These are phyloP conservation scores for Penicillium pancosmium DNA, from an alignment of 495 filamentous ascomycete genomes.

Conservation along the genomic window DNA sequence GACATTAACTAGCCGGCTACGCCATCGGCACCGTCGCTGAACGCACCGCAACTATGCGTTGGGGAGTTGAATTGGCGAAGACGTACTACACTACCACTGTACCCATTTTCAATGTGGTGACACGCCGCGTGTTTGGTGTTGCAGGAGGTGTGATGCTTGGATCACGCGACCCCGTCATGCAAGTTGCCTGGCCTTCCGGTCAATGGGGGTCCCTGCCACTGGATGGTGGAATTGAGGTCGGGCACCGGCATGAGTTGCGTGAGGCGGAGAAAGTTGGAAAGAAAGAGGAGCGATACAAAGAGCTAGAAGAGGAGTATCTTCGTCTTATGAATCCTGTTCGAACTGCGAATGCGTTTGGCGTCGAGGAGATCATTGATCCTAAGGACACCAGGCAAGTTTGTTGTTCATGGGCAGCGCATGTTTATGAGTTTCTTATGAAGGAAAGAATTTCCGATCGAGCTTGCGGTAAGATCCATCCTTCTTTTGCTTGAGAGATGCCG, in stretches of 20 bases:
- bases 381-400: slow-evolving; percentile 56
- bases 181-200: slow-evolving; percentile 64
- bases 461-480: slow-evolving; percentile 53
- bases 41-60: slow-evolving; percentile 63
- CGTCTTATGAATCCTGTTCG: slow-evolving; percentile 65
- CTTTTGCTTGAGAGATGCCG: slow-evolving; percentile 38
- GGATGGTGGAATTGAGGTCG: slow-evolving; percentile 64
- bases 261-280: slow-evolving; percentile 53
- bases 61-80: slow-evolving; percentile 60
- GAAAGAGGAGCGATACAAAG: slow-evolving; percentile 51
- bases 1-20: slow-evolving; percentile 50
- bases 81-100: slow-evolving; percentile 62
- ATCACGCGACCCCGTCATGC: slow-evolving; percentile 58
- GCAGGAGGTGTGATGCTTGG: slow-evolving; percentile 65
- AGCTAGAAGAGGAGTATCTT: slow-evolving; percentile 60
- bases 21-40: slow-evolving; percentile 65
- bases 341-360: slow-evolving; percentile 64
- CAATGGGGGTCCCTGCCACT: slow-evolving; percentile 63
- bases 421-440: slow-evolving; percentile 54
- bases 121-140: slow-evolving; percentile 60
- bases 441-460: slow-evolving; percentile 52
- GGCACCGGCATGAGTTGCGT: slow-evolving; percentile 58
- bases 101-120: slow-evolving; percentile 62
- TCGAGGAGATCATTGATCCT: slow-evolving; percentile 67
- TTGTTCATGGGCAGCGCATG: slow-evolving; percentile 55